A percentile compares a stretch with the other conserved stretches of the same genome.
Evolutionary conservation across 1,284 basidiomycete genomes (phyloP).

Genomic region (Paramarasmius palmivorus): DNA sequence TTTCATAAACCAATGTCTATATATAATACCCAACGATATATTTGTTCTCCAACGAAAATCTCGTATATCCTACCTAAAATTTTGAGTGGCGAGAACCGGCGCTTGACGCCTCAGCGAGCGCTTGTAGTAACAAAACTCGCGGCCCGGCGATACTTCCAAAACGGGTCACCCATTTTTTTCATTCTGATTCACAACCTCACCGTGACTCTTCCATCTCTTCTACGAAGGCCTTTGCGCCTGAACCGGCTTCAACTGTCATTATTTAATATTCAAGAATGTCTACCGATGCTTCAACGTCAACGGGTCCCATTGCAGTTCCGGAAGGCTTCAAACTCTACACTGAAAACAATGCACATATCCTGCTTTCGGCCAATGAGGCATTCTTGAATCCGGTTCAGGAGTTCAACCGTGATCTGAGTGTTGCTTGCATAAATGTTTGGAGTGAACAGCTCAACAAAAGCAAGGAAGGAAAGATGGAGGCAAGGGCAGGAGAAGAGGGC

Average conservation of each 20-base stretch:
- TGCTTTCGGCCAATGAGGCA: conserved; percentile 79
- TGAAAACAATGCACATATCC: conserved; percentile 84
- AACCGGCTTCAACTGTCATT: neutral
- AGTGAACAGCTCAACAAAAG: conserved; percentile 71
- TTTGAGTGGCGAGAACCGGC: no score
- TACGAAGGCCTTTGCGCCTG: conserved; percentile 3
- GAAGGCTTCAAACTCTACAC: conserved; percentile 80
- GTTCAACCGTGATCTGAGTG: conserved; percentile 94
- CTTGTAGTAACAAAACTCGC: no score
- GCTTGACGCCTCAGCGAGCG: no score
- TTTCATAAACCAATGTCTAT: no score
- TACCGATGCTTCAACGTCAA: neutral
- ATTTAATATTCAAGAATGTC: neutral
- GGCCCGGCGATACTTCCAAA: neutral
- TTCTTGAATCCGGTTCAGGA: conserved; percentile 99
- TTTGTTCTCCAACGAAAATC: no score
- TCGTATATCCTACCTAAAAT: no score
- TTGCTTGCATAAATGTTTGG: conserved; percentile 89
- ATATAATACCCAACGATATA: no score
- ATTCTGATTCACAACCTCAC: neutral
- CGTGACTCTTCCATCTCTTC: neutral
- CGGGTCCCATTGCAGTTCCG: conserved; percentile 48
- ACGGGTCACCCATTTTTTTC: neutral
- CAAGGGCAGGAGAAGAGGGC: conserved; percentile 35
- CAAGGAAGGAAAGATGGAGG: conserved; percentile 65